Evolutionary conservation across 2,329 filamentous ascomycete species (phyloP).

Genomic region (Xylaria arbuscula): DNA sequence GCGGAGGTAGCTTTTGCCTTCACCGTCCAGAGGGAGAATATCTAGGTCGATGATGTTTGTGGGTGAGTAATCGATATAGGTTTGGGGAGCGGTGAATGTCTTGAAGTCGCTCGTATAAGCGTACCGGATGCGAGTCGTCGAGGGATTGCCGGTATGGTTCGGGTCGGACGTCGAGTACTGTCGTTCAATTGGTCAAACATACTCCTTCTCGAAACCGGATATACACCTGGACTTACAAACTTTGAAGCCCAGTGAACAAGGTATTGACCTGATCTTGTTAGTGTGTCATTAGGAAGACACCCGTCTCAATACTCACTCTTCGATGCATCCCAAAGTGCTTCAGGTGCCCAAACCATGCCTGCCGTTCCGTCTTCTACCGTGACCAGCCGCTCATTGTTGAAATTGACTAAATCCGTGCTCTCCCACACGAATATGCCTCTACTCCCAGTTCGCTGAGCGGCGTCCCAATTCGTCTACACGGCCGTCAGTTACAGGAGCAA

Average conservation of each 20-base stretch:
- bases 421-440: slow-evolving; percentile 67
- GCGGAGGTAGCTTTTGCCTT: slow-evolving; percentile 58
- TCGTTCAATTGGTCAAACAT: slow-evolving; percentile 1
- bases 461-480: slow-evolving; percentile 62
- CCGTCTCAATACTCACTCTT: slow-evolving; percentile 48
- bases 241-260: slow-evolving; percentile 61
- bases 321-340: slow-evolving; percentile 63
- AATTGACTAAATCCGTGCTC: slow-evolving; percentile 62
- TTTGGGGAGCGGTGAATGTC: slow-evolving; percentile 62
- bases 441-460: slow-evolving; percentile 62
- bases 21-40: slow-evolving; percentile 59
- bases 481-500: slow-evolving; percentile 15
- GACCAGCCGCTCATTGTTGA: slow-evolving; percentile 60
- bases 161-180: slow-evolving; percentile 61
- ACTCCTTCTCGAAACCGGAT: background rate
- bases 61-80: slow-evolving; percentile 61
- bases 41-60: slow-evolving; percentile 67
- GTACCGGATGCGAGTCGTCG: slow-evolving; percentile 62
- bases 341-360: slow-evolving; percentile 69
- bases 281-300: background rate
- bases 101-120: slow-evolving; percentile 66
- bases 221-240: slow-evolving; percentile 51
- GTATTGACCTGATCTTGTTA: slow-evolving; percentile 52
- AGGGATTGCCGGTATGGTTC: slow-evolving; percentile 59
- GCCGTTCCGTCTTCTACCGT: slow-evolving; percentile 63